phyloP scores from a whole-genome alignment of 1,284 basidiomycete genomes.

The Sanghuangporus weigelae region DNA sequence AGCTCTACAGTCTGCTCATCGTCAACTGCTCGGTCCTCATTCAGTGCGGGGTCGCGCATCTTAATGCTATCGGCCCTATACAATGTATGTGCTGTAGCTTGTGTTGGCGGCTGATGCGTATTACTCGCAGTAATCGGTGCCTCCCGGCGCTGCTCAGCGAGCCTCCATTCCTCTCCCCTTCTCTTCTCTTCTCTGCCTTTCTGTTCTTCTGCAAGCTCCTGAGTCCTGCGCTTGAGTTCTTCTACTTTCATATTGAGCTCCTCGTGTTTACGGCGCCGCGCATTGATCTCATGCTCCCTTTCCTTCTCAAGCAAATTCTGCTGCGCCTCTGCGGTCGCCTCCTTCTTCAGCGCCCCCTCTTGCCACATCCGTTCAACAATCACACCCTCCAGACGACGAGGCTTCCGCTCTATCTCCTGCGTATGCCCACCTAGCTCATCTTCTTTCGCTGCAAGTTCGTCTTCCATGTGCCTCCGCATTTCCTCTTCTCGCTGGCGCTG shows the following conservation, averaged over 20 bases:
- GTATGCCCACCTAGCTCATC: neutral
- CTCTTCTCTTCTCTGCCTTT: neutral
- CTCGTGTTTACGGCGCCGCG: neutral
- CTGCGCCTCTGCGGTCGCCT: neutral
- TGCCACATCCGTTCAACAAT: slow-evolving; percentile 3
- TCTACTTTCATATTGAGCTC: neutral
- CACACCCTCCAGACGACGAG: neutral
- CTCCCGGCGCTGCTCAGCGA: slow-evolving; percentile 1
- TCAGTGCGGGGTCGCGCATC: too few relatives aligned
- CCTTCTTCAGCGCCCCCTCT: neutral
- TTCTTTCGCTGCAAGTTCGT: slow-evolving; percentile 5
- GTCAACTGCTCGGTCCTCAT: too few relatives aligned
- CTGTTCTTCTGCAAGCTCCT: slow-evolving; percentile 2
- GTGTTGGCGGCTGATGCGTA: too few relatives aligned
- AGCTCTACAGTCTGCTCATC: too few relatives aligned
- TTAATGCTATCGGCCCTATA: too few relatives aligned
- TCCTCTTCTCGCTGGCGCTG: slow-evolving; percentile 4
- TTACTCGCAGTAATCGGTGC: neutral
- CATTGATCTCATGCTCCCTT: neutral
- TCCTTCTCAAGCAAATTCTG: neutral
- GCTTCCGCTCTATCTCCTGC: neutral
- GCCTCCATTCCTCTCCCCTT: neutral
- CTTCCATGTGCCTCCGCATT: slow-evolving; percentile 1
- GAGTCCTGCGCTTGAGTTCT: neutral
- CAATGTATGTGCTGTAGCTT: too few relatives aligned